A percentile compares a stretch with the other conserved stretches of the same genome.
Conservation (phyloP, 805 yeast genomes). For the Teunomyces atbi region DNA sequence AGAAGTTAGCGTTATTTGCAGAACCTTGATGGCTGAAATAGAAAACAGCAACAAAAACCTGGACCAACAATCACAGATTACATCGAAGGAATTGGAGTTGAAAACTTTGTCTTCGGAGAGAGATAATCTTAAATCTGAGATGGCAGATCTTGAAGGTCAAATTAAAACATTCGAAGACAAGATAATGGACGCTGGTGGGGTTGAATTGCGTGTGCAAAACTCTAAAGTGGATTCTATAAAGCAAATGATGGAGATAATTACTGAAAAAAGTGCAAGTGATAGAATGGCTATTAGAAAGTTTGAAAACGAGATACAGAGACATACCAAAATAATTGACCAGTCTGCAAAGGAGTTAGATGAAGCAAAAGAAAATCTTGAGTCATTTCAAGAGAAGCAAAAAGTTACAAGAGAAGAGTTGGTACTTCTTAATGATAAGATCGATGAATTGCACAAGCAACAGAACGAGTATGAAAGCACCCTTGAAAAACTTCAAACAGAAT, state of each 20-base stretch:
- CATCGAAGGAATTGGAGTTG: constrained; percentile 23
- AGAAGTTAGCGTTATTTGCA: constrained; percentile 44
- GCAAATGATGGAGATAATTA: constrained; percentile 61
- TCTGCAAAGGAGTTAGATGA: constrained; percentile 45
- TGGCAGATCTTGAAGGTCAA: constrained; percentile 52
- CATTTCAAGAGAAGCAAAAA: constrained; percentile 18
- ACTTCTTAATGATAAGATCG: constrained; percentile 27
- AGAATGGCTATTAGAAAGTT: constrained; percentile 57
- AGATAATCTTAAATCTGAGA: constrained; percentile 46
- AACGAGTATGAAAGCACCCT: constrained; percentile 41
- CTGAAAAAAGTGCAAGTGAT: constrained; percentile 56
- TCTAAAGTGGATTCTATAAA: constrained; percentile 75
- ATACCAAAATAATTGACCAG: constrained; percentile 44
- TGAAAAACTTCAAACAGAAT: constrained; percentile 28
- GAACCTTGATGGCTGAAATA: constrained; percentile 41
- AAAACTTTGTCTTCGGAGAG: constrained; percentile 16
- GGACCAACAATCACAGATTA: constrained; percentile 40
- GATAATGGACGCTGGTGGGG: constrained; percentile 91
- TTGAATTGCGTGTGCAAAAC: constrained; percentile 71
- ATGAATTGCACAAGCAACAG: constrained; percentile 32
- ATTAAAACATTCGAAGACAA: constrained; percentile 66
- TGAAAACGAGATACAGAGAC: constrained; percentile 61
- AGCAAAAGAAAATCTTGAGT: constrained; percentile 23
- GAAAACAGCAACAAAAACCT: constrained; percentile 25
- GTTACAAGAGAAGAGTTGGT: constrained; percentile 30